Percentiles rank a stretch among this genome's conserved stretches.
These are phyloP conservation scores for Ascochyta pisi DNA, from an alignment of 2,329 filamentous ascomycete genomes.

Conservation along the genomic window DNA sequence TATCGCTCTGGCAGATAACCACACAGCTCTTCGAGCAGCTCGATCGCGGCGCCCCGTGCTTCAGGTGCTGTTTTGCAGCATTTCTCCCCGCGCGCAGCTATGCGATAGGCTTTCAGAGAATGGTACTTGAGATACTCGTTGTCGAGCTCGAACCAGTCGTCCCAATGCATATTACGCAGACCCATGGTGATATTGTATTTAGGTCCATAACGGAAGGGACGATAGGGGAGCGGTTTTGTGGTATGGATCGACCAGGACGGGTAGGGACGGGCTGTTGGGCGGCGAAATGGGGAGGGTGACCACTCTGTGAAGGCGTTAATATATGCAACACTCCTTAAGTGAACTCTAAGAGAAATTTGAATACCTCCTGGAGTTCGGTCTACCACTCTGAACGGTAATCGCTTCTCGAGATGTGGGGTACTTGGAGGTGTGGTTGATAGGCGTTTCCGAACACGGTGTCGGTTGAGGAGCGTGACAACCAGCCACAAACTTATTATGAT, in stretches of 20 bases:
- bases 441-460: conserved; percentile 31
- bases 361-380: conserved; percentile 58
- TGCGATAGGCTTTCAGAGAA: conserved; percentile 71
- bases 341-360: background rate
- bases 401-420: conserved; percentile 58
- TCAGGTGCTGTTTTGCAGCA: conserved; percentile 74
- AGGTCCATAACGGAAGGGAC: conserved; percentile 78
- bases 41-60: conserved; percentile 74
- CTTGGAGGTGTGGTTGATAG: conserved; percentile 20
- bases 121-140: conserved; percentile 78
- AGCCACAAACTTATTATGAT: background rate
- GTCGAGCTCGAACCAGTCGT: conserved; percentile 86
- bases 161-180: conserved; percentile 70
- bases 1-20: conserved; percentile 78
- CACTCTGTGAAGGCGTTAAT: conserved; percentile 54
- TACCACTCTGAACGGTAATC: conserved; percentile 43
- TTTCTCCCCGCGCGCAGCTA: conserved; percentile 69
- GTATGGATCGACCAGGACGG: conserved; percentile 70
- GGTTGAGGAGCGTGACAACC: conserved; percentile 28
- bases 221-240: conserved; percentile 78
- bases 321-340: background rate
- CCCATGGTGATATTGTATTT: conserved; percentile 82
- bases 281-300: conserved; percentile 64
- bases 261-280: conserved; percentile 67
- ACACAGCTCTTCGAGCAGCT: conserved; percentile 75